Percentiles rank a stretch among this genome's conserved stretches.
These are phyloP conservation scores for Pezicula neosporulosa DNA, from an alignment of 2,329 filamentous ascomycete species.

Conservation along the genomic window DNA sequence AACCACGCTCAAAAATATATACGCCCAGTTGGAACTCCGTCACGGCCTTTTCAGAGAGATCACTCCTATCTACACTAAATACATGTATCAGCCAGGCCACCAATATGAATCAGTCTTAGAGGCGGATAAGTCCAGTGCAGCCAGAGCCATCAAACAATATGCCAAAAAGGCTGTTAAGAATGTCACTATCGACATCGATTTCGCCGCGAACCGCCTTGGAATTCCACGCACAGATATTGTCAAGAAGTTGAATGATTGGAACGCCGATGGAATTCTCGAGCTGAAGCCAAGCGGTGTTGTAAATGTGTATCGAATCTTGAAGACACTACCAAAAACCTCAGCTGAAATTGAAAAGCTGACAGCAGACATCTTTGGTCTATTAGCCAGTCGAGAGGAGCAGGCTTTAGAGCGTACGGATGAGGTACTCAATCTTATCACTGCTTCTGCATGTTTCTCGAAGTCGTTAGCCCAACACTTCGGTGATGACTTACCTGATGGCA, in stretches of 20 bases:
- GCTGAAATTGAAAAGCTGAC: constrained; percentile 41
- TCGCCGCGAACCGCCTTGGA: constrained; percentile 25
- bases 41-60: constrained; percentile 53
- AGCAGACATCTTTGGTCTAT: constrained; percentile 43
- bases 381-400: constrained; percentile 49
- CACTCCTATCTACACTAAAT: constrained; percentile 54
- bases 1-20: constrained; percentile 48
- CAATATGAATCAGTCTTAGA: constrained; percentile 29
- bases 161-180: constrained; percentile 39
- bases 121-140: constrained; percentile 37
- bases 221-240: constrained; percentile 45
- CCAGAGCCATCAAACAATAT: constrained; percentile 38
- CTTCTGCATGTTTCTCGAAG: constrained; percentile 45
- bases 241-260: constrained; percentile 50
- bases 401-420: constrained; percentile 47
- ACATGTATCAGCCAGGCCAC: constrained; percentile 41
- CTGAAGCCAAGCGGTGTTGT: constrained; percentile 48
- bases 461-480: constrained; percentile 55
- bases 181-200: constrained; percentile 46
- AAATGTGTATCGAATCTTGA: constrained; percentile 49
- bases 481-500: constrained; percentile 41
- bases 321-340: constrained; percentile 38
- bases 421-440: constrained; percentile 51
- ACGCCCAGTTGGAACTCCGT: constrained; percentile 57
- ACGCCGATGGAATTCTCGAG: constrained; percentile 45